Evolutionary conservation across 441 rosid genomes (phyloP).

Genomic region (Theobroma grandiflorum): DNA sequence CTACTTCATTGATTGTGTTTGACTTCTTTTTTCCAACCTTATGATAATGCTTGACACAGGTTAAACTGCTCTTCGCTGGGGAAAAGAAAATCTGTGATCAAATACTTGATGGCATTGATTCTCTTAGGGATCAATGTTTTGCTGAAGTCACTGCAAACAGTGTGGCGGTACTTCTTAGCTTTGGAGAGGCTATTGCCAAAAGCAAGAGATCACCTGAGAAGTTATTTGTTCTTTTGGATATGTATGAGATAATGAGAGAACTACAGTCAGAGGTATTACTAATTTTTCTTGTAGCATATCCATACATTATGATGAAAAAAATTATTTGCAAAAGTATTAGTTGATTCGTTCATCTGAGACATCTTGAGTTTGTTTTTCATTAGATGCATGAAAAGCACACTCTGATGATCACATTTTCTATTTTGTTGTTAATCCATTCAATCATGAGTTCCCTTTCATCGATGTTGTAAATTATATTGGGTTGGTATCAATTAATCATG

Average conservation of each 20-base stretch:
- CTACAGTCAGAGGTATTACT: slow-evolving; percentile 77
- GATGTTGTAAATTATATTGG: neutral
- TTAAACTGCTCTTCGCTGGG: slow-evolving; percentile 80
- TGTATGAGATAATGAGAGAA: slow-evolving; percentile 97
- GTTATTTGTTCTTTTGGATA: slow-evolving; percentile 83
- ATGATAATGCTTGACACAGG: slow-evolving; percentile 58
- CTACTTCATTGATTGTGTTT: neutral
- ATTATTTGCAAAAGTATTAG: neutral
- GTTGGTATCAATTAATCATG: neutral
- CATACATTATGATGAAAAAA: neutral
- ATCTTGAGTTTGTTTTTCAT: neutral
- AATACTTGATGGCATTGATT: slow-evolving; percentile 70
- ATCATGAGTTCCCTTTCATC: neutral
- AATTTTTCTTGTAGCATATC: slow-evolving; percentile 18
- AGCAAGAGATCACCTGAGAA: slow-evolving; percentile 97
- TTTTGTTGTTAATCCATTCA: slow-evolving; percentile 7
- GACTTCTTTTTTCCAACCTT: slow-evolving; percentile 23
- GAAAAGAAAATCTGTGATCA: slow-evolving; percentile 93
- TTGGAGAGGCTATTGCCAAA: slow-evolving; percentile 92
- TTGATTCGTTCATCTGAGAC: neutral
- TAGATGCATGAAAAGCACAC: neutral
- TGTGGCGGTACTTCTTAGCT: slow-evolving; percentile 81
- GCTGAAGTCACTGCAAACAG: slow-evolving; percentile 85
- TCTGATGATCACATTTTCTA: neutral
- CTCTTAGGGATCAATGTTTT: slow-evolving; percentile 85